These are phyloP conservation scores for Emydomyces testavorans DNA, from an alignment of 2,329 filamentous ascomycete species.

Conservation along the genomic window DNA sequence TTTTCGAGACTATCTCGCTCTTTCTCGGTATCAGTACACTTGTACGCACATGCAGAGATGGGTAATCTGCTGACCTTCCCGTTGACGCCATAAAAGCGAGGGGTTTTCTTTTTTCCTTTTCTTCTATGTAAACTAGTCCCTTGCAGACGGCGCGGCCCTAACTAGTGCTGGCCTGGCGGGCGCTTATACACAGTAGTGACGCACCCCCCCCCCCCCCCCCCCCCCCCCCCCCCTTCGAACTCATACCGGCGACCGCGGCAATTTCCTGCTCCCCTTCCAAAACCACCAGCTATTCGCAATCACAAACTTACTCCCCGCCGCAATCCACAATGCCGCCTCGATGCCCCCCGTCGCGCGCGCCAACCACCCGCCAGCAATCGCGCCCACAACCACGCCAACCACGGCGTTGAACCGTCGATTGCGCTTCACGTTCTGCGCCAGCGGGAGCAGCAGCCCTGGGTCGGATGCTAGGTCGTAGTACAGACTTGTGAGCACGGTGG, in stretches of 20 bases:
- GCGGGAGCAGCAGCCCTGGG: constrained; percentile 25
- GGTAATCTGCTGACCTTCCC: too few relatives aligned
- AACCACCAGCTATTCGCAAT: constrained; percentile 30
- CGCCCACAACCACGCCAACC: constrained; percentile 30
- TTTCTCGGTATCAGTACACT: too few relatives aligned
- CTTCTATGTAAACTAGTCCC: too few relatives aligned
- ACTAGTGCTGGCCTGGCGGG: too few relatives aligned
- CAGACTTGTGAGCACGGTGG: constrained; percentile 37
- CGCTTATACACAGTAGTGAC: too few relatives aligned
- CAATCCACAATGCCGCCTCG: constrained; percentile 35
- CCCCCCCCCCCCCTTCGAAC: too few relatives aligned
- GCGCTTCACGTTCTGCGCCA: constrained; percentile 31
- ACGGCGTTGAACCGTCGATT: constrained; percentile 31
- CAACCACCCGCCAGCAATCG: constrained; percentile 35
- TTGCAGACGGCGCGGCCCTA: too few relatives aligned
- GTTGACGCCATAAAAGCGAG: too few relatives aligned
- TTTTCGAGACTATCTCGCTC: too few relatives aligned
- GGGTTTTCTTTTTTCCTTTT: too few relatives aligned
- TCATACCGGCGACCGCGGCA: neutral
- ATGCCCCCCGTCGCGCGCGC: constrained; percentile 34
- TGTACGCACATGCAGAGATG: too few relatives aligned
- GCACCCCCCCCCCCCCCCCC: too few relatives aligned
- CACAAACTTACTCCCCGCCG: constrained; percentile 31
- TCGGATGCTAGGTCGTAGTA: constrained; percentile 38
- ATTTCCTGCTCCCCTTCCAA: constrained; percentile 24